Percentiles rank a stretch among this genome's conserved stretches.
phyloP scores from a whole-genome alignment of 805 yeast genomes.

The Limtongia smithiae region DNA sequence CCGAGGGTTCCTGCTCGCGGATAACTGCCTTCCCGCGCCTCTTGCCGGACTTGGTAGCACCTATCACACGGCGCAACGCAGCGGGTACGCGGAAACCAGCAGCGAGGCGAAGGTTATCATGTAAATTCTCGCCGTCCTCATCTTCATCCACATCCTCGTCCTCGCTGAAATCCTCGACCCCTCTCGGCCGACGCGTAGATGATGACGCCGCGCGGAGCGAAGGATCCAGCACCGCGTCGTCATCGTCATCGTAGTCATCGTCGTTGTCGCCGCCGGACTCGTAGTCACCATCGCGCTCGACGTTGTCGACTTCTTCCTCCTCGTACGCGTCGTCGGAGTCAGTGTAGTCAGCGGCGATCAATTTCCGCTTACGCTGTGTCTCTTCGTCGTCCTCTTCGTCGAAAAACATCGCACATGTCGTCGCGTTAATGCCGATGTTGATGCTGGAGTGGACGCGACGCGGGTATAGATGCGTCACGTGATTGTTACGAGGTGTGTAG shows the following conservation, averaged over 20 bases:
- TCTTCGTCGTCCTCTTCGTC: slow-evolving; percentile 22
- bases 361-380: slow-evolving; percentile 18
- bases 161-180: slow-evolving; percentile 32
- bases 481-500: no score
- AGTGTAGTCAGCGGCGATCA: slow-evolving; percentile 23
- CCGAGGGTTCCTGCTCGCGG: slow-evolving; percentile 42
- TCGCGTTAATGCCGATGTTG: no score
- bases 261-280: slow-evolving; percentile 32
- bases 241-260: slow-evolving; percentile 26
- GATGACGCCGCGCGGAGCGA: no score
- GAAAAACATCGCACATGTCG: slow-evolving; percentile 12
- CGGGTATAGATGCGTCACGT: no score
- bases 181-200: background rate
- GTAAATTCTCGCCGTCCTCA: slow-evolving; percentile 4
- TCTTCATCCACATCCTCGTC: slow-evolving; percentile 11
- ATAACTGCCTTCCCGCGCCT: slow-evolving; percentile 3
- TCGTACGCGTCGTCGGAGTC: slow-evolving; percentile 30
- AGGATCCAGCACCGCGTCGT: slow-evolving; percentile 29
- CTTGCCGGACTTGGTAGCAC: background rate
- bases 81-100: slow-evolving; percentile 9
- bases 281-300: slow-evolving; percentile 30
- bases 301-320: slow-evolving; percentile 29
- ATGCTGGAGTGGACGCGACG: no score
- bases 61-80: background rate
- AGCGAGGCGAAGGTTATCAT: slow-evolving; percentile 14